These are phyloP conservation scores for Myriosclerotinia duriaeana DNA, from an alignment of 2,329 filamentous ascomycete species.

Conservation along the genomic window DNA sequence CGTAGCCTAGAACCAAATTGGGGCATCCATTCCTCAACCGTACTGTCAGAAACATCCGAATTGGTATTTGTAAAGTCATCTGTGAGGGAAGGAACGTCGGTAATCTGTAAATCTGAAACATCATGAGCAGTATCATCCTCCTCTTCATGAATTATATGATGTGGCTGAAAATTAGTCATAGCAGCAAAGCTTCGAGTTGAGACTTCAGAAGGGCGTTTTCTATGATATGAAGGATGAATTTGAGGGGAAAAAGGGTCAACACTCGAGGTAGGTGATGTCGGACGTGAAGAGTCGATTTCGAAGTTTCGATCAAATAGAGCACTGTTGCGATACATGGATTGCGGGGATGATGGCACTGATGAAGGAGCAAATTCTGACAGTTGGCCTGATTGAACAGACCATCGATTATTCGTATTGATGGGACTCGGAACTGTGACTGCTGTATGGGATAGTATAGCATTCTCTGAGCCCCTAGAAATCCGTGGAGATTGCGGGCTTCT, in stretches of 20 bases:
- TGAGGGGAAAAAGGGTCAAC: slow-evolving; percentile 65
- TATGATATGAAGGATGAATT: slow-evolving; percentile 53
- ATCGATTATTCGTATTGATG: slow-evolving; percentile 53
- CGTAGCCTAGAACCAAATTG: slow-evolving; percentile 53
- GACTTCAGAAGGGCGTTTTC: slow-evolving; percentile 56
- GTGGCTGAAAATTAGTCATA: slow-evolving; percentile 41
- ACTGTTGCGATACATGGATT: slow-evolving; percentile 67
- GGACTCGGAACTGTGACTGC: slow-evolving; percentile 53
- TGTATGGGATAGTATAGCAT: slow-evolving; percentile 46
- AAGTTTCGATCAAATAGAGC: slow-evolving; percentile 74
- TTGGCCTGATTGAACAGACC: slow-evolving; percentile 61
- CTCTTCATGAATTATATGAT: slow-evolving; percentile 41
- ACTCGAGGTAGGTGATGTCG: slow-evolving; percentile 79
- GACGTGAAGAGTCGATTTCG: slow-evolving; percentile 65
- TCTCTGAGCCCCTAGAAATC: slow-evolving; percentile 37
- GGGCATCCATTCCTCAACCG: slow-evolving; percentile 32
- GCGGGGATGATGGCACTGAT: slow-evolving; percentile 79
- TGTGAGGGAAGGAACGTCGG: slow-evolving; percentile 30
- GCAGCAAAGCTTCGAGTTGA: slow-evolving; percentile 50
- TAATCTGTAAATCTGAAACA: slow-evolving; percentile 33
- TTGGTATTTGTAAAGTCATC: slow-evolving; percentile 33
- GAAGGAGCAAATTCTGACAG: slow-evolving; percentile 66
- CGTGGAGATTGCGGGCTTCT: slow-evolving; percentile 44
- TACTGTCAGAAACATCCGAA: slow-evolving; percentile 32
- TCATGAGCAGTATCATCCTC: slow-evolving; percentile 40